A percentile compares a stretch with the other conserved stretches of the same genome.
phyloP scores from a whole-genome alignment of 2,329 filamentous ascomycete genomes.

The Colletotrichum lini region DNA sequence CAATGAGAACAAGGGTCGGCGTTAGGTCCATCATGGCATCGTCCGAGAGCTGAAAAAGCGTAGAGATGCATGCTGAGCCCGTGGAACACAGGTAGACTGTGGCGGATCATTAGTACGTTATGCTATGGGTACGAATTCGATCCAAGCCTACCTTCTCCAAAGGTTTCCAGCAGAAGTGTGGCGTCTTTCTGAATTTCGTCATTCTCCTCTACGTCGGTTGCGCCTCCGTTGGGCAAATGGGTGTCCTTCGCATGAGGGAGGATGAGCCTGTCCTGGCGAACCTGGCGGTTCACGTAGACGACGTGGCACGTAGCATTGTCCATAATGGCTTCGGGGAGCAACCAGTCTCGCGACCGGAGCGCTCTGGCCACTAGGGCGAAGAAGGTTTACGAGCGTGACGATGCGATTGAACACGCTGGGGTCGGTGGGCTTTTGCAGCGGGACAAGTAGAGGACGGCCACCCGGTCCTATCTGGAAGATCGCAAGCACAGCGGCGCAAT shows the following conservation, averaged over 20 bases:
- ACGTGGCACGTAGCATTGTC: conserved; percentile 71
- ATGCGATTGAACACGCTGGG: conserved; percentile 12
- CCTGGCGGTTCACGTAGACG: conserved; percentile 71
- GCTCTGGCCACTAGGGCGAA: conserved; percentile 63
- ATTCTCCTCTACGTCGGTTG: conserved; percentile 54
- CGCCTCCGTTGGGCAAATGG: conserved; percentile 44
- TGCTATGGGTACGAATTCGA: background rate
- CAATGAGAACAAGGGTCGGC: conserved; percentile 71
- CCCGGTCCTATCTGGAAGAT: conserved; percentile 26
- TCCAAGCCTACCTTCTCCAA: conserved; percentile 66
- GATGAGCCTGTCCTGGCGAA: conserved; percentile 63
- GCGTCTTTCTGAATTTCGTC: conserved; percentile 62
- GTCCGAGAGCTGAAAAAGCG: conserved; percentile 68
- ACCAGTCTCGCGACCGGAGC: conserved; percentile 74
- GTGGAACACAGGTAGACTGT: conserved; percentile 69
- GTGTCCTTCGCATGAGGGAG: conserved; percentile 46
- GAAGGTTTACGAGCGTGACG: conserved; percentile 25
- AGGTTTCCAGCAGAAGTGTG: conserved; percentile 65
- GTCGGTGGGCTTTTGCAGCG: conserved; percentile 26
- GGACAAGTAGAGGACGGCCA: conserved; percentile 36
- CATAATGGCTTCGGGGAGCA: conserved; percentile 70
- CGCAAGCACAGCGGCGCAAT: conserved; percentile 23
- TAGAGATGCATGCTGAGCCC: conserved; percentile 67
- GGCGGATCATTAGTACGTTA: conserved; percentile 20
- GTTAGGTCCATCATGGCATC: conserved; percentile 65